These are phyloP conservation scores for Begonia peltatifolia DNA, from an alignment of 306 rosid species.

Conservation along the genomic window DNA sequence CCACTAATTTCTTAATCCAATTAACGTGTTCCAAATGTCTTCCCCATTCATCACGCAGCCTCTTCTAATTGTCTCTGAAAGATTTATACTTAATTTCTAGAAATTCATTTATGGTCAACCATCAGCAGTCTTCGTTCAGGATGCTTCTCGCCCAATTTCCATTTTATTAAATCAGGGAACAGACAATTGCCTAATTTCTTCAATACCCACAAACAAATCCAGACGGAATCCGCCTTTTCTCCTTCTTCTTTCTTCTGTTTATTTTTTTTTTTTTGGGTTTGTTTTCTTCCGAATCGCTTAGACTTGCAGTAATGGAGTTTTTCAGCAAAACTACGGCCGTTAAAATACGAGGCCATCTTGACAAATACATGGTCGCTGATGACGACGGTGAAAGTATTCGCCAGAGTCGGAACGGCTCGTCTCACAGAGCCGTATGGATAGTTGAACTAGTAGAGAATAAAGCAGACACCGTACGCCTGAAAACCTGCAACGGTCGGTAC, in stretches of 20 bases:
- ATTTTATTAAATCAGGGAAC: not conserved
- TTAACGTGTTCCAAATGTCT: no score
- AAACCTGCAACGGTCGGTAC: slow-evolving; percentile 56
- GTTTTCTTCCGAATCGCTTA: no score
- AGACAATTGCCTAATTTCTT: not conserved
- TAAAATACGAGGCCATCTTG: slow-evolving; percentile 60
- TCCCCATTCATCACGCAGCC: no score
- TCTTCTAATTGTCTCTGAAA: no score
- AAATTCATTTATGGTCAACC: no score
- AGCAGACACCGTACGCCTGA: slow-evolving; percentile 53
- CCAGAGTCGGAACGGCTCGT: slow-evolving; percentile 44
- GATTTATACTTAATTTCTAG: no score
- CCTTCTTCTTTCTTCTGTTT: not conserved
- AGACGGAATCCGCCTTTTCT: not conserved
- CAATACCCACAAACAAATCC: not conserved
- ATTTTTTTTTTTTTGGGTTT: not conserved
- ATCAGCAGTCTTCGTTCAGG: not conserved
- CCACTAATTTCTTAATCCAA: no score
- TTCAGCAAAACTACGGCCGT: slow-evolving; percentile 55
- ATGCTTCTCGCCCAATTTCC: not conserved
- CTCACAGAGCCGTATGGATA: slow-evolving; percentile 42
- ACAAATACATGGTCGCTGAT: slow-evolving; percentile 54
- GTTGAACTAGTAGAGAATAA: slow-evolving; percentile 44
- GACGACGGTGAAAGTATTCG: slow-evolving; percentile 61
- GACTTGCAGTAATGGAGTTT: slow-evolving; percentile 25